Percentiles rank a stretch among this genome's conserved stretches.
phyloP scores from a whole-genome alignment of 805 yeast species.

The Millerozyma acaciae region DNA sequence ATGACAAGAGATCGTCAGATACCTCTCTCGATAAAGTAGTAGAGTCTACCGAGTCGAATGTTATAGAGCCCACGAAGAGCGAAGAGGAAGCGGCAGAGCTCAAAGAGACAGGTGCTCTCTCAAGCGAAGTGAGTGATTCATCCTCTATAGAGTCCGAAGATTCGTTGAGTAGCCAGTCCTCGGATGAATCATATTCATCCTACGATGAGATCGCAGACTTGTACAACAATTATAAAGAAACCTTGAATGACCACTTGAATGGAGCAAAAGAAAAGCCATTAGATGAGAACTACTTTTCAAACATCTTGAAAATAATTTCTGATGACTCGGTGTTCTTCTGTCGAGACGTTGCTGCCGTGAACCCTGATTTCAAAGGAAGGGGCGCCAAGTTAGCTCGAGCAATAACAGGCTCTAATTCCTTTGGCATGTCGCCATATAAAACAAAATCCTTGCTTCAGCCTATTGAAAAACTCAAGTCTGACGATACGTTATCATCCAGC shows the following conservation, averaged over 20 bases:
- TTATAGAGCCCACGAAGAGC: too few species aligned
- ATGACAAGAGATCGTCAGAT: too few species aligned
- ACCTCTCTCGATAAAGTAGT: too few species aligned
- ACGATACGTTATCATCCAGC: not conserved
- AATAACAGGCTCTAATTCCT: slow-evolving; percentile 39
- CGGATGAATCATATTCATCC: slow-evolving; percentile 32
- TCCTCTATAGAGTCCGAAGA: slow-evolving; percentile 17
- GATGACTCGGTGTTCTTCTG: slow-evolving; percentile 35
- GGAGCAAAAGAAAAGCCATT: slow-evolving; percentile 12
- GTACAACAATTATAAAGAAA: slow-evolving; percentile 25
- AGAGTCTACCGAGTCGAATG: not conserved
- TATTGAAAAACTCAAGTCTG: slow-evolving; percentile 13
- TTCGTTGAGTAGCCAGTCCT: slow-evolving; percentile 16
- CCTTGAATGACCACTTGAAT: slow-evolving; percentile 14
- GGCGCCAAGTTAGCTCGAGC: slow-evolving; percentile 41
- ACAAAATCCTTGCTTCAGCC: slow-evolving; percentile 41
- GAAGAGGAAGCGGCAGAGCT: too few species aligned
- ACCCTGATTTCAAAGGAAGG: slow-evolving; percentile 37
- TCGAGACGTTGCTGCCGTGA: slow-evolving; percentile 29
- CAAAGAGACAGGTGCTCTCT: slow-evolving; percentile 3
- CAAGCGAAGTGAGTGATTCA: slow-evolving; percentile 7
- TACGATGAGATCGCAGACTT: slow-evolving; percentile 36
- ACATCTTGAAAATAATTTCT: slow-evolving; percentile 24
- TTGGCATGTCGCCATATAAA: slow-evolving; percentile 37
- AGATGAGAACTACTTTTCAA: slow-evolving; percentile 26